A percentile compares a stretch with the other conserved stretches of the same genome.
phyloP scores from a whole-genome alignment of 495 filamentous ascomycete species.

The Penicillium desertorum region DNA sequence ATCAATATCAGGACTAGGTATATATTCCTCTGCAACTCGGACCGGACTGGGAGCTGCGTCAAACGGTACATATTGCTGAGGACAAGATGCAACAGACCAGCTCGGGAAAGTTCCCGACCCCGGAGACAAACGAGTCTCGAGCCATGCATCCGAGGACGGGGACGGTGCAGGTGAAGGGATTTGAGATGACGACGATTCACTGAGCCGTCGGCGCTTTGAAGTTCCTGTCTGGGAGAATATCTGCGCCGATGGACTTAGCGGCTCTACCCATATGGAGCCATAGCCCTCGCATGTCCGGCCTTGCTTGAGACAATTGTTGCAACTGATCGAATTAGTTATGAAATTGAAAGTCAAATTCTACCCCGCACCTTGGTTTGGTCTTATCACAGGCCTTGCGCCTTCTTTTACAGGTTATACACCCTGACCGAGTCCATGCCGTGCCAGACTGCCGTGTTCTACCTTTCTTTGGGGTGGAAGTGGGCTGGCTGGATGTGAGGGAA shows the following conservation, averaged over 20 bases:
- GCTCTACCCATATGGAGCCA: slow-evolving; percentile 44
- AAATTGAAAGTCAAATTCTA: not conserved
- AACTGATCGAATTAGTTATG: slow-evolving; percentile 26
- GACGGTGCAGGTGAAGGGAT: slow-evolving; percentile 25
- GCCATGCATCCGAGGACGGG: slow-evolving; percentile 18
- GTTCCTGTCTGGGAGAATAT: slow-evolving; percentile 30
- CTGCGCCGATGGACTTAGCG: slow-evolving; percentile 36
- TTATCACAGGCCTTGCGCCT: slow-evolving; percentile 49
- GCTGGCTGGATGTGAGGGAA: slow-evolving; percentile 8
- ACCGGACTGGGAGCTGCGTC: slow-evolving; percentile 3
- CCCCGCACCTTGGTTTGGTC: slow-evolving; percentile 41
- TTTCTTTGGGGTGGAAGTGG: slow-evolving; percentile 17
- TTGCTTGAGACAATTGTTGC: slow-evolving; percentile 41
- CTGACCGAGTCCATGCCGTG: slow-evolving; percentile 44
- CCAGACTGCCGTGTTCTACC: slow-evolving; percentile 36
- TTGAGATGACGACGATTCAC: slow-evolving; percentile 12
- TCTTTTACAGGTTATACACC: slow-evolving; percentile 47
- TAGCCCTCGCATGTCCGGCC: slow-evolving; percentile 46
- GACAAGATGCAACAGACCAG: slow-evolving; percentile 15
- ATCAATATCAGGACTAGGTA: not conserved
- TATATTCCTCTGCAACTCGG: not conserved
- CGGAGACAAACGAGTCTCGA: slow-evolving; percentile 15
- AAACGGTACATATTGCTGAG: slow-evolving; percentile 4
- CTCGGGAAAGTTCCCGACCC: slow-evolving; percentile 7
- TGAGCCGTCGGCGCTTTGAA: slow-evolving; percentile 32